phyloP scores from a whole-genome alignment of 148 eudicot genomes.

The Fallopia convolvulus region DNA sequence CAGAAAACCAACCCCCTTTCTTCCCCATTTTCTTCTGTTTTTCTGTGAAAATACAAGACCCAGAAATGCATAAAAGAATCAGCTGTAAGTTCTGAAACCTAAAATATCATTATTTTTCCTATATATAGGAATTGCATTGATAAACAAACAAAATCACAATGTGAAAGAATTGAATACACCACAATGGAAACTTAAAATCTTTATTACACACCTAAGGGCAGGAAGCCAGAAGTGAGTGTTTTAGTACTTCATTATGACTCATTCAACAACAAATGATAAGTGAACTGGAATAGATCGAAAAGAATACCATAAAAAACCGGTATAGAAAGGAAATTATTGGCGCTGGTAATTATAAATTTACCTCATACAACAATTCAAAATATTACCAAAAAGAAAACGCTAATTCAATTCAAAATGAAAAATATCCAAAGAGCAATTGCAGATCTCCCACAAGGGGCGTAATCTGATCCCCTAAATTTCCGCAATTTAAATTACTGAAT shows the following conservation, averaged over 20 bases:
- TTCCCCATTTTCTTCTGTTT: conserved; percentile 61
- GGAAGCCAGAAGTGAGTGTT: neutral
- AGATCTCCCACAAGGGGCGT: neutral
- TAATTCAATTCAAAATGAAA: neutral
- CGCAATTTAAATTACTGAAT: neutral
- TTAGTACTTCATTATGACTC: neutral
- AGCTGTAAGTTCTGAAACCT: neutral
- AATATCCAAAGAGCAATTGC: neutral
- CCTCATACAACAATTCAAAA: neutral
- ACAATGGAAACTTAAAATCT: neutral
- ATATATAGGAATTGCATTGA: neutral
- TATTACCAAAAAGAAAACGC: no score
- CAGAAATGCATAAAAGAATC: neutral
- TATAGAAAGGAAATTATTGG: neutral
- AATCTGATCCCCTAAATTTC: neutral
- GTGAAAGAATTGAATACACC: neutral
- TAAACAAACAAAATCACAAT: neutral
- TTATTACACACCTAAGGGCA: neutral
- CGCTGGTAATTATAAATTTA: neutral
- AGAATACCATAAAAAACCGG: no score
- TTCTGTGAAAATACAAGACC: conserved; percentile 18
- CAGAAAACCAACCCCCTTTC: conserved; percentile 67
- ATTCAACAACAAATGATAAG: neutral
- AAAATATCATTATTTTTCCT: neutral
- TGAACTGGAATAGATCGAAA: neutral